Evolutionary conservation across 1,139 yeast genomes (phyloP).

Genomic region (Protomyces arabidopsidicola): DNA sequence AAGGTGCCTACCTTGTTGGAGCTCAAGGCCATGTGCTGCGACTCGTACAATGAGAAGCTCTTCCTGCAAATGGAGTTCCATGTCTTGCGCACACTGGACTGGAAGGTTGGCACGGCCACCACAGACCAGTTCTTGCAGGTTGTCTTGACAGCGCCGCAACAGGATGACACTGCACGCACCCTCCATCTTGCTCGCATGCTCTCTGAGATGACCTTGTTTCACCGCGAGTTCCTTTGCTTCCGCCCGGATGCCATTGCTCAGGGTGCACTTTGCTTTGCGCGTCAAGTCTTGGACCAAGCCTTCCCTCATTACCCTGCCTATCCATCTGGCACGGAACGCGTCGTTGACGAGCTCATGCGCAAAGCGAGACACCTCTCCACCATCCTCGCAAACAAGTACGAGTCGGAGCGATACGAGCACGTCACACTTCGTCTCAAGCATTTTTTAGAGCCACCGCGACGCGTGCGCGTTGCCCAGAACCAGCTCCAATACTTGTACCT

Average conservation of each 20-base stretch:
- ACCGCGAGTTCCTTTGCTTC: conserved; percentile 58
- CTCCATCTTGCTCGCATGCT: conserved; percentile 53
- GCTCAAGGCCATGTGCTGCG: conserved; percentile 71
- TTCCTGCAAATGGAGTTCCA: conserved; percentile 94
- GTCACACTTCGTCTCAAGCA: conserved; percentile 38
- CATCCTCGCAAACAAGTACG: conserved; percentile 41
- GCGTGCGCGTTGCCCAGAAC: background rate
- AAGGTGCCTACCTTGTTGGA: conserved; percentile 78
- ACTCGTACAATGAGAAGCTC: conserved; percentile 83
- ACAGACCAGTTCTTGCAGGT: conserved; percentile 40
- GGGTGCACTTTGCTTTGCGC: conserved; percentile 67
- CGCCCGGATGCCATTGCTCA: conserved; percentile 62
- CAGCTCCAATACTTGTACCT: background rate
- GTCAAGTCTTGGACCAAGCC: conserved; percentile 47
- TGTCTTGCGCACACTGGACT: conserved; percentile 73
- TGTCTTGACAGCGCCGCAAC: conserved; percentile 36
- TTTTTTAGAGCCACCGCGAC: conserved; percentile 30
- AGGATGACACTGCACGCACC: conserved; percentile 39
- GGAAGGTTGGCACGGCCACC: conserved; percentile 66
- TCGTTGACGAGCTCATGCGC: conserved; percentile 36
- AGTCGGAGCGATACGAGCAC: conserved; percentile 36
- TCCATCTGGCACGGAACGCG: conserved; percentile 39
- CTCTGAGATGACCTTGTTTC: conserved; percentile 72
- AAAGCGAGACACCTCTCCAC: conserved; percentile 35
- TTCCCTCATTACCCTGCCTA: conserved; percentile 34